phyloP scores from a whole-genome alignment of 495 filamentous ascomycete genomes.

The Pyrenula massariospora region DNA sequence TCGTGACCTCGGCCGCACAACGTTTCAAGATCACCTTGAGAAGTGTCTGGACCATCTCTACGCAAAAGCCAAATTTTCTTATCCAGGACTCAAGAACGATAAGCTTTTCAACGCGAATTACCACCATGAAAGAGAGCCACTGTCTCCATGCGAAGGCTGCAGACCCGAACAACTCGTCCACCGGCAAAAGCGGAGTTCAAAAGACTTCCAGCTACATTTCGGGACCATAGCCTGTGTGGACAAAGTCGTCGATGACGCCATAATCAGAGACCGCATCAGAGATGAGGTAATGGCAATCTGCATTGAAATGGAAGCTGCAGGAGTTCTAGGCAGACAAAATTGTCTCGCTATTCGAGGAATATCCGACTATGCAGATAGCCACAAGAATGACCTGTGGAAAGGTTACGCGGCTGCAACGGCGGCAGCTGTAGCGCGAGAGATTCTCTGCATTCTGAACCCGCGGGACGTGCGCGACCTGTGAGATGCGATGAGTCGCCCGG shows the following conservation, averaged over 20 bases:
- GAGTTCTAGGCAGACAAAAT: slow-evolving; percentile 13
- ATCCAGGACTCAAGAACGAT: neutral
- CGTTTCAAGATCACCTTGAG: neutral
- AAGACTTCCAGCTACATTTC: slow-evolving; percentile 1
- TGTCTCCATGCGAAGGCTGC: neutral
- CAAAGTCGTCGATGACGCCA: slow-evolving; percentile 5
- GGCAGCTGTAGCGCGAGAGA: slow-evolving; percentile 10
- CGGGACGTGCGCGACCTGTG: neutral
- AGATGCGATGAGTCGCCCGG: too few relatives aligned
- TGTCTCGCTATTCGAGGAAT: slow-evolving; percentile 21
- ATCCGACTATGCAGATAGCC: slow-evolving; percentile 22
- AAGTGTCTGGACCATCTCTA: neutral
- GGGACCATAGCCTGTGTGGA: slow-evolving; percentile 10
- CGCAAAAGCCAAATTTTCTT: neutral
- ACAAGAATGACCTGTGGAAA: slow-evolving; percentile 23
- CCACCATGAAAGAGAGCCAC: neutral
- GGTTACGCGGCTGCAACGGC: slow-evolving; percentile 19
- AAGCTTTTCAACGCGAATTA: neutral
- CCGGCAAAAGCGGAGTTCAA: neutral
- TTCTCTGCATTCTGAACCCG: slow-evolving; percentile 1
- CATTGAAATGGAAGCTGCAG: slow-evolving; percentile 23
- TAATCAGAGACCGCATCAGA: slow-evolving; percentile 10
- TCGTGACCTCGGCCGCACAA: neutral
- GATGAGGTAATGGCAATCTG: slow-evolving; percentile 15
- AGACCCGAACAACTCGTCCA: neutral